phyloP scores from a whole-genome alignment of 495 filamentous ascomycete genomes.

The Parmelia sp. region DNA sequence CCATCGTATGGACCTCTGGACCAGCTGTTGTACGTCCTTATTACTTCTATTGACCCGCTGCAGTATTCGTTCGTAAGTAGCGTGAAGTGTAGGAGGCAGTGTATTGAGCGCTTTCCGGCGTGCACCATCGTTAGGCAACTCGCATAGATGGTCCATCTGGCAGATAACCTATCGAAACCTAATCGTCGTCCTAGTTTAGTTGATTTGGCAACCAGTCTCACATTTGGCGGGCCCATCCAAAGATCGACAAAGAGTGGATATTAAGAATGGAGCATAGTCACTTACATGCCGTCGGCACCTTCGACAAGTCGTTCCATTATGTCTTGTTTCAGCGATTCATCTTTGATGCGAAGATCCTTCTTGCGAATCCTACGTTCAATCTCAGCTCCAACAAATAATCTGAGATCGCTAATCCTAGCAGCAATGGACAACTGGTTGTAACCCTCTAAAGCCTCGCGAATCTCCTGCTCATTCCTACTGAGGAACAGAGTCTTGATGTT shows the following conservation, averaged over 20 bases:
- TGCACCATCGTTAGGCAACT: not conserved
- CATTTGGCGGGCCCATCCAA: no score
- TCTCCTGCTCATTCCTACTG: conserved; percentile 29
- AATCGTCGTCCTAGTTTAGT: no score
- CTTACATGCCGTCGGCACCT: conserved; percentile 31
- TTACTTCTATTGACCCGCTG: not conserved
- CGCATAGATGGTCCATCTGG: not conserved
- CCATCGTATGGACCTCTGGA: conserved; percentile 28
- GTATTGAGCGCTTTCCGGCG: not conserved
- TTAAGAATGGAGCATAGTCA: not conserved
- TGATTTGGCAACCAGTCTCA: no score
- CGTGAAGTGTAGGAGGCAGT: not conserved
- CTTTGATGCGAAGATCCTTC: conserved; percentile 24
- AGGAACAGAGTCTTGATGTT: conserved; percentile 25
- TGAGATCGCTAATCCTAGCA: conserved; percentile 31
- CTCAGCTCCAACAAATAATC: conserved; percentile 33
- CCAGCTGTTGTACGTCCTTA: conserved; percentile 21
- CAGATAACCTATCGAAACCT: not conserved
- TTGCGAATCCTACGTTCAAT: conserved; percentile 27
- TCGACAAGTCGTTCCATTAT: conserved; percentile 31
- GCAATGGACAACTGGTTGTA: conserved; percentile 29
- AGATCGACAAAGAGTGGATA: not conserved
- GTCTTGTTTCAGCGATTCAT: conserved; percentile 28
- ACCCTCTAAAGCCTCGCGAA: conserved; percentile 20
- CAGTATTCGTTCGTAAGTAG: not conserved